phyloP scores from a whole-genome alignment of 2,329 filamentous ascomycete genomes.

The Metarhizium guizhouense region DNA sequence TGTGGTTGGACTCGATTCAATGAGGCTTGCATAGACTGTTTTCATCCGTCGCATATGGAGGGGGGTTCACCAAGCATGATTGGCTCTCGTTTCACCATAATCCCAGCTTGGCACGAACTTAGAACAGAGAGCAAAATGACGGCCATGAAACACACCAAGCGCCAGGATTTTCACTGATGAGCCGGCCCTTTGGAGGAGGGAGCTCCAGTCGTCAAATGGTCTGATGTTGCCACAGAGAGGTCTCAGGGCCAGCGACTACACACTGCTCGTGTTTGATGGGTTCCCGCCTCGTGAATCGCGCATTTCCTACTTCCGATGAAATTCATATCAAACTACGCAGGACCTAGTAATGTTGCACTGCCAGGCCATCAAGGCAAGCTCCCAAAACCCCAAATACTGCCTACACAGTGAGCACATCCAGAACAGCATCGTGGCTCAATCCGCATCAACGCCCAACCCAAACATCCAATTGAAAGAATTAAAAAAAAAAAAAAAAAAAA shows the following conservation, averaged over 20 bases:
- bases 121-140: background rate
- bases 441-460: too few relatives aligned
- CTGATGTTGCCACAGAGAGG: background rate
- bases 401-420: too few relatives aligned
- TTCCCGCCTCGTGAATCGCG: background rate
- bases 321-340: too few relatives aligned
- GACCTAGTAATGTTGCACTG: too few relatives aligned
- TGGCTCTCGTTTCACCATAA: conserved; percentile 2
- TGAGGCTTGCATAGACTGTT: background rate
- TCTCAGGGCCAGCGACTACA: background rate
- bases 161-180: background rate
- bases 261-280: too few relatives aligned
- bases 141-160: background rate
- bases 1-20: background rate
- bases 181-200: background rate
- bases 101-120: background rate
- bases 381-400: too few relatives aligned
- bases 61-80: background rate
- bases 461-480: too few relatives aligned
- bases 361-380: too few relatives aligned
- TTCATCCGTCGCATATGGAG: background rate
- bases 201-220: background rate
- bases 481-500: too few relatives aligned
- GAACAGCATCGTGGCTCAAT: too few relatives aligned
- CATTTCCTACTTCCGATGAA: too few relatives aligned